Base-by-base conservation (phyloP, 768 basidiomycete species). In the Asterophora parasitica region DNA sequence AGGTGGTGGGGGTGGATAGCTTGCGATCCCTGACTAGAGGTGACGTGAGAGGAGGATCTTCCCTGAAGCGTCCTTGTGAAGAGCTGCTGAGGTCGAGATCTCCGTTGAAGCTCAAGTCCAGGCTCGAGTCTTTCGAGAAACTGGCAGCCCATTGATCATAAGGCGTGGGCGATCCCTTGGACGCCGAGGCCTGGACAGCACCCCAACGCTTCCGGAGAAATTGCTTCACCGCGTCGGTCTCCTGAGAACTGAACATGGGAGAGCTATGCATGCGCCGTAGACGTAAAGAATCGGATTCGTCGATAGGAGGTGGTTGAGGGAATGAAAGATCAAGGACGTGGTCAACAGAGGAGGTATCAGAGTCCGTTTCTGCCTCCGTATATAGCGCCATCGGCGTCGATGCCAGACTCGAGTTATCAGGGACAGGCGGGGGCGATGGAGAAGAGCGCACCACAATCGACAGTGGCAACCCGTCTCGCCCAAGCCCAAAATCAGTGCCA, bases 261-360 rank as follows among this genome's bases (percentile, higher is more conserved):
- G 70, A 69, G 52, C 72, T 75, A 36, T 67, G 68, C 67, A 75
- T 72, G 33, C 69, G 65, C 11, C 73, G 66, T 23, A 74, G 59
- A 27, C 40, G 42, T 11, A 51, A 32, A 13, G 63, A 62, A 6
- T 72, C 69, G 50, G 63, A 62, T 7, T 72, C 69, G 51, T 65
- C 69, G 10, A 70, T 65, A 9, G 68, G 65, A 19, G 75, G 75
- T 1, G 75, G 75, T 47, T 67, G 60, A 1, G 72, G 72, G 48
- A 74, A 66, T 10, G 70, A 68, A 53, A 71, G 70, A 43, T 68
- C 71, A 17, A 69, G 64, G 36, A 65, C 59, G 42, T 65, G 59
- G 26, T 66, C 63, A 40, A 65, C 55, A 28, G 73, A 72, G 30
- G 63, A 65, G 16, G 55, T 61, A 39, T 74, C 73, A 2, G 66